These are phyloP conservation scores for Arxiozyma heterogenica DNA, from an alignment of 1,139 yeast species.

Conservation along the genomic window DNA sequence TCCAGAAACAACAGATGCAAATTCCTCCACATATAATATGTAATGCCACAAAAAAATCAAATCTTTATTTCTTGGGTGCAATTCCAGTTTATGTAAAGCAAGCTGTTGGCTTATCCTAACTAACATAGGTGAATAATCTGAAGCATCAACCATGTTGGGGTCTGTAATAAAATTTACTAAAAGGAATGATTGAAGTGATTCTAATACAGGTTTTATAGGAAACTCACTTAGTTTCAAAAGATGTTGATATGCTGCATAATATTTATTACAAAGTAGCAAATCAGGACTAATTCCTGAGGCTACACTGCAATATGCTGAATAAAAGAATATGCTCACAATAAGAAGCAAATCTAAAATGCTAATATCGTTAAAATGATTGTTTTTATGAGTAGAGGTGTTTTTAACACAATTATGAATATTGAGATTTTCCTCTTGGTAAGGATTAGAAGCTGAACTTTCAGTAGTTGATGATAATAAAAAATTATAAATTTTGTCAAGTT, in stretches of 20 bases:
- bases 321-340: conserved; percentile 18
- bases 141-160: conserved; percentile 24
- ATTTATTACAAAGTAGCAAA: conserved; percentile 16
- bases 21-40: conserved; percentile 24
- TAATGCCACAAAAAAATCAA: conserved; percentile 19
- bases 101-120: conserved; percentile 23
- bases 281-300: conserved; percentile 19
- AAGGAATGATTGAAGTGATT: conserved; percentile 17
- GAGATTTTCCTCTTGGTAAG: too few species aligned
- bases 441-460: too few species aligned
- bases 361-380: neutral
- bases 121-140: conserved; percentile 21
- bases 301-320: conserved; percentile 20
- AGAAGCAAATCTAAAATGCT: conserved; percentile 9
- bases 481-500: conserved; percentile 8
- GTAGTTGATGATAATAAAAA: neutral
- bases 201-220: conserved; percentile 16
- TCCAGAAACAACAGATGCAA: conserved; percentile 25
- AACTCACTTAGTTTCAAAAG: conserved; percentile 15
- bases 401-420: too few species aligned
- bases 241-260: conserved; percentile 16
- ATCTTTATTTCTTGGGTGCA: conserved; percentile 1
- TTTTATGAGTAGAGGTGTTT: too few species aligned
- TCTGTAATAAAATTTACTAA: conserved; percentile 22
- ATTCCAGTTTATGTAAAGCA: conserved; percentile 13